These are phyloP conservation scores for Loxodes magnus DNA, from an alignment of 73 alveolate species.

Conservation along the genomic window DNA sequence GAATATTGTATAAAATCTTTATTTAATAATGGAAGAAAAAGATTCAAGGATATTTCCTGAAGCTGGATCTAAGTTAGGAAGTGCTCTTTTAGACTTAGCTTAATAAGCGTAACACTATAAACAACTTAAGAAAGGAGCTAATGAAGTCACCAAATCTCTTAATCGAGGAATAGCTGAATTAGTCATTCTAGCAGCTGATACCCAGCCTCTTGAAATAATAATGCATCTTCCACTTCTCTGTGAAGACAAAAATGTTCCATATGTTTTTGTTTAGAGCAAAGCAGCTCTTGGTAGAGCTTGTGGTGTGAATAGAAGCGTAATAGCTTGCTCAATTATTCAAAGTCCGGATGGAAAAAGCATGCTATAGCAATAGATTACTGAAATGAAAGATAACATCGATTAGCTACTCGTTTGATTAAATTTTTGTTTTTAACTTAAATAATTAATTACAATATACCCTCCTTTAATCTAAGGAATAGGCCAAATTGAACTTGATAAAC, in stretches of 20 bases:
- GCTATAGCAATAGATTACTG: conserved; percentile 32
- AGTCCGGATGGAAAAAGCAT: conserved; percentile 21
- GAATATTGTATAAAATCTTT: too few species aligned
- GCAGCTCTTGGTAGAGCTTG: conserved; percentile 98
- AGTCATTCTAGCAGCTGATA: conserved; percentile 98
- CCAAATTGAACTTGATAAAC: too few species aligned
- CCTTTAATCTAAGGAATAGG: too few species aligned
- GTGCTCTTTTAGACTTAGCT: conserved; percentile 51
- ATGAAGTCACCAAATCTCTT: conserved; percentile 92
- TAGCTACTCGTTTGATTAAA: conserved; percentile 36
- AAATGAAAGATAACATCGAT: conserved; percentile 40
- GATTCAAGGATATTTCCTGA: conserved; percentile 70
- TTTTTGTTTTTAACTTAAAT: too few species aligned
- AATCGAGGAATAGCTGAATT: conserved; percentile 97
- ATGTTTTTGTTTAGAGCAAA: conserved; percentile 94
- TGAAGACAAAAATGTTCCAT: conserved; percentile 97
- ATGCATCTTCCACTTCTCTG: conserved; percentile 95
- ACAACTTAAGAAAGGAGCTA: conserved; percentile 97
- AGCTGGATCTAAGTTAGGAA: conserved; percentile 66
- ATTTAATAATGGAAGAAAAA: conserved; percentile 48
- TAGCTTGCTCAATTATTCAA: conserved; percentile 48
- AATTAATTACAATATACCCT: too few species aligned
- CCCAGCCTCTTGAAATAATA: conserved; percentile 99
- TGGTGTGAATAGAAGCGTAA: conserved; percentile 95
- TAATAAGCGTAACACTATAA: conserved; percentile 77